Evolutionary conservation across 768 basidiomycete genomes (phyloP).

Genomic region (Hydnum rufescens): DNA sequence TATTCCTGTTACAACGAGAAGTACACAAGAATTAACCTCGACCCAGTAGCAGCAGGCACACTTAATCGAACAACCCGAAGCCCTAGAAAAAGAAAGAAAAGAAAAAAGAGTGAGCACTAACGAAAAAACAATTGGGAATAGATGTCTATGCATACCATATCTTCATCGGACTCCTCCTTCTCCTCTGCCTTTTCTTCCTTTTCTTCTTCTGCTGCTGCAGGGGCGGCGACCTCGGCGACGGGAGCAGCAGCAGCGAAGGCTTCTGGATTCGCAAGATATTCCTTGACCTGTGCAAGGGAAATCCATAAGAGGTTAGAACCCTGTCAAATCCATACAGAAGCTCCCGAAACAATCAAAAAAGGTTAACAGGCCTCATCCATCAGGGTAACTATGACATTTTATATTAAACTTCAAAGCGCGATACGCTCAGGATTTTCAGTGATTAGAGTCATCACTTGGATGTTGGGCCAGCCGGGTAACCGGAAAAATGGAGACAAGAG

Average conservation of each 20-base stretch:
- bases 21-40: no score
- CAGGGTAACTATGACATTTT: conserved; percentile 7
- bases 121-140: neutral
- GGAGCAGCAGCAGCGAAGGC: conserved; percentile 76
- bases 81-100: conserved; percentile 8
- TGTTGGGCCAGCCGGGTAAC: conserved; percentile 14
- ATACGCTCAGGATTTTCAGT: conserved; percentile 75
- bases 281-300: conserved; percentile 51
- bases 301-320: neutral
- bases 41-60: no score
- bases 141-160: conserved; percentile 19
- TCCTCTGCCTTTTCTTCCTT: conserved; percentile 51
- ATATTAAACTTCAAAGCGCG: conserved; percentile 16
- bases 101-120: no score
- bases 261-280: conserved; percentile 92
- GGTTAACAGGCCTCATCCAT: neutral
- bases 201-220: conserved; percentile 36
- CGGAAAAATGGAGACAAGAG: conserved; percentile 4
- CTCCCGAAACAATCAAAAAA: neutral
- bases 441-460: conserved; percentile 26
- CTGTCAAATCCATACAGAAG: neutral
- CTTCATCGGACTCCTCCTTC: conserved; percentile 41
- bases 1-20: no score
- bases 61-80: conserved; percentile 25
- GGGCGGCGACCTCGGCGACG: conserved; percentile 29